Conservation (phyloP, 1,284 basidiomycete genomes). For the Ganoderma multipileum region DNA sequence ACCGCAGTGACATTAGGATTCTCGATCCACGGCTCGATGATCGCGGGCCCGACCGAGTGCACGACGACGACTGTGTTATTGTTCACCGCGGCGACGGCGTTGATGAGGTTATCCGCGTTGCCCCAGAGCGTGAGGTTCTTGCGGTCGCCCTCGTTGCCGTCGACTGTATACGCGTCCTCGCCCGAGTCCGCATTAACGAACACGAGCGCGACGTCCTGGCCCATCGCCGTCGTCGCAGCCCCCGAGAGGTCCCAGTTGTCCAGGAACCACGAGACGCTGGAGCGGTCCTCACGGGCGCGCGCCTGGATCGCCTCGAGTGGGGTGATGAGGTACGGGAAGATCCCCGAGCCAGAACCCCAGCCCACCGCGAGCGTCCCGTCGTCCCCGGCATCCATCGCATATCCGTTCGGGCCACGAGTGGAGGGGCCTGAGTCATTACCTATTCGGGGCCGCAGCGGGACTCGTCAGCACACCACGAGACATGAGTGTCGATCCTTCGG, state of each 20-base stretch:
- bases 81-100: constrained; percentile 45
- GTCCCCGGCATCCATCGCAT: constrained; percentile 57
- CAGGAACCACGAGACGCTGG: constrained; percentile 59
- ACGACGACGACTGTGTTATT: constrained; percentile 81
- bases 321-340: constrained; percentile 31
- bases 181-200: constrained; percentile 80
- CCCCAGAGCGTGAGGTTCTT: constrained; percentile 74
- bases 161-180: constrained; percentile 61
- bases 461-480: too few species aligned
- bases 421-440: constrained; percentile 71
- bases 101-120: not conserved
- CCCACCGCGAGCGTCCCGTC: constrained; percentile 77
- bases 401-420: constrained; percentile 75
- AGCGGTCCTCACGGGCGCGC: constrained; percentile 50
- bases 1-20: constrained; percentile 78
- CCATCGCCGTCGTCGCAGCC: constrained; percentile 56
- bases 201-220: constrained; percentile 71
- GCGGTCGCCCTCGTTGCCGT: too few species aligned
- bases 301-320: constrained; percentile 77
- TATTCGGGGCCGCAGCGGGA: not conserved
- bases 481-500: constrained; percentile 26
- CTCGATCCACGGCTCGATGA: constrained; percentile 81
- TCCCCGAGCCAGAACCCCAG: constrained; percentile 66
- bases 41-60: constrained; percentile 79
- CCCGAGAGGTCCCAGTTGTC: constrained; percentile 67